Base-by-base conservation (phyloP, 2,329 filamentous ascomycete genomes). In the Aspergillus calidoustus region DNA sequence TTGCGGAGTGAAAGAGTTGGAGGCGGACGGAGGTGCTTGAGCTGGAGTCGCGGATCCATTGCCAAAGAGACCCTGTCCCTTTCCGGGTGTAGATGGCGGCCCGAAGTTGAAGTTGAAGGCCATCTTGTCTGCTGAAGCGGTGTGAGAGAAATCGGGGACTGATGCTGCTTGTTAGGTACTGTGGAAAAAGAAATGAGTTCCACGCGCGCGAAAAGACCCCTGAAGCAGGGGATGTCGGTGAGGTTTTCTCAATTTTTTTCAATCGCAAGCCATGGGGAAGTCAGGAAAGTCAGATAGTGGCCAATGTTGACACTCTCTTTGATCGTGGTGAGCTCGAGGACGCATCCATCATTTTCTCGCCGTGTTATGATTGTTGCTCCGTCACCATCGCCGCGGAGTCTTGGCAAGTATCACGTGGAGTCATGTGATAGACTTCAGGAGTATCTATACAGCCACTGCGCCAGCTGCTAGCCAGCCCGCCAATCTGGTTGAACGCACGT, bases 41-140 rank as follows among this genome's bases (percentile, higher is more conserved):
- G 83, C 83, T 56, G 86, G 86, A 17, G 86, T 87, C 22, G 84
- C 86, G 6, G 86, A 87, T 49, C 82, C 78, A 65, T 78, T 73
- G 59, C 74, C 74, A 59, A 74, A 72, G 6, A 77, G 67, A 56
- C 74, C 75, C 50, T 73, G 72, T 25, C 71, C 71, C 65, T 75
- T 79, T 19, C 71, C 76, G 13, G 78, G 78, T 2, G 78, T 80
- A 22, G 76, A 74, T 2, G 77, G 75, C 11, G 76, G 74, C 31
- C 74, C 72, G 54, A 71, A 74, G 8, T 75, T 71, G 17, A 73
- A 69, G 59, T 72, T 64, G 67, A 78, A 80, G 7, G 71, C 66
- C 77, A 79, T 75, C 17, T 69, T 68, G 66, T n/a, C 53, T 46
- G 25, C 25, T 52, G 51, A 46, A 48, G 15, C 11, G 41, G 23